Conservation (phyloP, 768 basidiomycete species). For the Pulveroboletus frians region DNA sequence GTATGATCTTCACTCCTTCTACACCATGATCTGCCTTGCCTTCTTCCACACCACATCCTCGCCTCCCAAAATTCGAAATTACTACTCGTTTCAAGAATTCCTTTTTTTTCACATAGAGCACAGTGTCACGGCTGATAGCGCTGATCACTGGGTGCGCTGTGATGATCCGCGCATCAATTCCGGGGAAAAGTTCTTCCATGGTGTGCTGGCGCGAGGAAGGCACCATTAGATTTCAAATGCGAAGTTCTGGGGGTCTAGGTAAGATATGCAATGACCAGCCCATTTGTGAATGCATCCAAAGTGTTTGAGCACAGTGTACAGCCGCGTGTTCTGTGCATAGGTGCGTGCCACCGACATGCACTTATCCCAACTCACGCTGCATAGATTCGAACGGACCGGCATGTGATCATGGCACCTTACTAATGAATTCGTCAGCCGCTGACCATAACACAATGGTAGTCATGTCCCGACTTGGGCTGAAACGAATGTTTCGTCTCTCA, state of each 20-base stretch:
- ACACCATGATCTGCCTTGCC: constrained; percentile 5
- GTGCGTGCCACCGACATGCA: neutral
- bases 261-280: neutral
- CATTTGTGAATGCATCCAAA: neutral
- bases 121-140: neutral
- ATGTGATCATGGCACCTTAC: neutral
- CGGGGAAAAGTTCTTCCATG: neutral
- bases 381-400: neutral
- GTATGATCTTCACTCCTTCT: constrained; percentile 5
- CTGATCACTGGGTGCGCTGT: neutral
- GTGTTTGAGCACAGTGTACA: neutral
- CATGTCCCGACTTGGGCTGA: constrained; percentile 5
- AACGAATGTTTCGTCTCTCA: constrained; percentile 18
- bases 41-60: neutral
- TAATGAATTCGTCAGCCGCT: neutral
- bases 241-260: neutral
- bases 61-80: neutral
- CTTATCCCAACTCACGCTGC: neutral
- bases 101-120: neutral
- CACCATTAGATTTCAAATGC: no score
- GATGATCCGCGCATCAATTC: neutral
- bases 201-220: neutral
- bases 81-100: neutral
- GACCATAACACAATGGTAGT: neutral
- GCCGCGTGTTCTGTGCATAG: neutral